Evolutionary conservation across 768 basidiomycete genomes (phyloP), one percentile per base, ranked within the genome.

Genomic region (Amanita polypyramis): DNA sequence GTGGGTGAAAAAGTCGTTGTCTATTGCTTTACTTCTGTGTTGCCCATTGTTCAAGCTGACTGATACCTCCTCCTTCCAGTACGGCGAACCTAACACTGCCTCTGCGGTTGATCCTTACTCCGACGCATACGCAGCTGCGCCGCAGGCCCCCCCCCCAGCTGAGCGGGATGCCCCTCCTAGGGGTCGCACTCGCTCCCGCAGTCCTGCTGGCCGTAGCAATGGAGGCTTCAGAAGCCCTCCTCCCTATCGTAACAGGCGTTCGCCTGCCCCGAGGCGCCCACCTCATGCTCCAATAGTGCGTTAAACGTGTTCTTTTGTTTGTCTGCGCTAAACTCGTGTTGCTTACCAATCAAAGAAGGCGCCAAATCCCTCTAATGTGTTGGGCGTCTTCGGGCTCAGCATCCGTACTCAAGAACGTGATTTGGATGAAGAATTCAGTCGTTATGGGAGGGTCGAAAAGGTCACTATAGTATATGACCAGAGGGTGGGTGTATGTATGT

Each of bases 381-480:
- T 99, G 52, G 95, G 95, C 50, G 92, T 97, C n/a, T 99, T 98
- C 55, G 95, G 95, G n/a, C 69, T 98, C 35, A 94, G 91, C 57
- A 95, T 99, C 49, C 80, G 94, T 47, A 97, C 95, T 3, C 77
- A 82, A 47, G 95, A 99, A 61, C 79, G 87, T 35, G 95, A 98
- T 61, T 70, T 99, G 41, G 91, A 97, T 55, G 89, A 95, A 54
- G 93, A 96, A 64, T 98, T 99, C 56, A 79, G 71, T 56, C 77
- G 89, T 41, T 87, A 81, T 55, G 95, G 95, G 19, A 75, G 79
- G 30, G 93, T 96, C 42, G 88, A 93, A 62, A 97, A 96, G 64
- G 93, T 95, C 38, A 88, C 85, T 45, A 93, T 98, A 55, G 94
- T 98, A 10, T 96, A 96, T 58, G 94, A 98, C 65, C 93, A 95